phyloP scores from a whole-genome alignment of 805 yeast genomes.

The Starmerella apicola region DNA sequence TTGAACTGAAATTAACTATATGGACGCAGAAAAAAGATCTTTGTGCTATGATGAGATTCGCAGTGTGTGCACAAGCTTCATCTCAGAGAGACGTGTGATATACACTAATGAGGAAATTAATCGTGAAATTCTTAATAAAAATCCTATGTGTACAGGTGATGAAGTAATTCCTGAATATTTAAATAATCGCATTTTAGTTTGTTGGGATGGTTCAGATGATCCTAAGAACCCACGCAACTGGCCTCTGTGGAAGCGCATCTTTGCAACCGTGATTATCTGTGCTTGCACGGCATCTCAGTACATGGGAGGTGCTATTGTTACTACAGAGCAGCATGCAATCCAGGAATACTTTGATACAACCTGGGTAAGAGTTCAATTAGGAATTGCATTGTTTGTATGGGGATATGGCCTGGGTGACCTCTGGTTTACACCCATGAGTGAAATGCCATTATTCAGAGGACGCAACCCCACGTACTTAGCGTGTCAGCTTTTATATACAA shows the following conservation, averaged over 20 bases:
- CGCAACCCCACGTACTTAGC: conserved; percentile 37
- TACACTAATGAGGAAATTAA: too few relatives aligned
- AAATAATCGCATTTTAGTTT: conserved; percentile 16
- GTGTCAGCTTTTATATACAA: conserved; percentile 36
- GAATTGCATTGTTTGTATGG: conserved; percentile 41
- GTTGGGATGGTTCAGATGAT: conserved; percentile 25
- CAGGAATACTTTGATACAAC: conserved; percentile 31
- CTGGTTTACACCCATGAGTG: conserved; percentile 44
- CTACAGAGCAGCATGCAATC: conserved; percentile 40
- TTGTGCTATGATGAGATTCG: too few relatives aligned
- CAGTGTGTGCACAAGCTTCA: too few relatives aligned
- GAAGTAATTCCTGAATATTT: too few relatives aligned
- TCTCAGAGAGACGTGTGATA: too few relatives aligned
- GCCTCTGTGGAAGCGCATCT: conserved; percentile 33
- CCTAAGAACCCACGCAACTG: conserved; percentile 42
- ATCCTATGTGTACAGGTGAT: too few relatives aligned
- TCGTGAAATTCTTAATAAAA: too few relatives aligned
- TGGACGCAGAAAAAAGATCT: too few relatives aligned
- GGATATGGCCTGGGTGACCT: conserved; percentile 52
- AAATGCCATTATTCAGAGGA: conserved; percentile 34
- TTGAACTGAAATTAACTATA: too few relatives aligned
- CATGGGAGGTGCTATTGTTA: conserved; percentile 46
- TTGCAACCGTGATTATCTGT: conserved; percentile 32
- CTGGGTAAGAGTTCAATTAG: conserved; percentile 35
- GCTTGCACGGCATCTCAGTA: conserved; percentile 41